A percentile compares a stretch with the other conserved stretches of the same genome.
Conservation (phyloP, 2,329 filamentous ascomycete genomes). For the Scedosporium boydii region DNA sequence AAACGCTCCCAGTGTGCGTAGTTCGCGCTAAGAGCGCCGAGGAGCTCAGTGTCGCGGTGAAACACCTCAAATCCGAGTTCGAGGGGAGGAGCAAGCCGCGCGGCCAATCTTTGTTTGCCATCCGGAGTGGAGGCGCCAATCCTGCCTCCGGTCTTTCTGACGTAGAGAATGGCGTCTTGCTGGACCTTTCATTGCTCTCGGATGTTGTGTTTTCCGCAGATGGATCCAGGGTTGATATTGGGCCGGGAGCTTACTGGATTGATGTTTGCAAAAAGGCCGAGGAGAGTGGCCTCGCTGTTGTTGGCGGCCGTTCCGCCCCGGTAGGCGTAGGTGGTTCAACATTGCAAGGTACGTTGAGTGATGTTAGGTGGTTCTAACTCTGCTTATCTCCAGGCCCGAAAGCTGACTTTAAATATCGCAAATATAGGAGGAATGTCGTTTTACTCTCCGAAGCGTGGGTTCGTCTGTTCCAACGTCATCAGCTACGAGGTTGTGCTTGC, state of each 20-base stretch:
- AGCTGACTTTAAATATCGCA: no score
- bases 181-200: not conserved
- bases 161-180: not conserved
- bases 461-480: no score
- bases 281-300: not conserved
- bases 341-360: no score
- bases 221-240: not conserved
- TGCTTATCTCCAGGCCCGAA: no score
- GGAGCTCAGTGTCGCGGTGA: not conserved
- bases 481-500: no score
- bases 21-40: not conserved
- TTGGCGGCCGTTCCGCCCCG: no score
- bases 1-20: not conserved
- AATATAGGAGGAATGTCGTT: no score
- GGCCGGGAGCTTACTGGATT: not conserved
- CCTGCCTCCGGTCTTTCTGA: not conserved
- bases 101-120: not conserved
- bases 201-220: not conserved
- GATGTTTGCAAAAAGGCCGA: not conserved
- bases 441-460: no score
- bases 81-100: not conserved
- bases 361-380: no score
- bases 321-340: no score
- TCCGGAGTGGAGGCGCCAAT: not conserved
- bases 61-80: not conserved